These are phyloP conservation scores for Zymoseptoria pseudotritici DNA, from an alignment of 2,329 filamentous ascomycete species.

Conservation along the genomic window DNA sequence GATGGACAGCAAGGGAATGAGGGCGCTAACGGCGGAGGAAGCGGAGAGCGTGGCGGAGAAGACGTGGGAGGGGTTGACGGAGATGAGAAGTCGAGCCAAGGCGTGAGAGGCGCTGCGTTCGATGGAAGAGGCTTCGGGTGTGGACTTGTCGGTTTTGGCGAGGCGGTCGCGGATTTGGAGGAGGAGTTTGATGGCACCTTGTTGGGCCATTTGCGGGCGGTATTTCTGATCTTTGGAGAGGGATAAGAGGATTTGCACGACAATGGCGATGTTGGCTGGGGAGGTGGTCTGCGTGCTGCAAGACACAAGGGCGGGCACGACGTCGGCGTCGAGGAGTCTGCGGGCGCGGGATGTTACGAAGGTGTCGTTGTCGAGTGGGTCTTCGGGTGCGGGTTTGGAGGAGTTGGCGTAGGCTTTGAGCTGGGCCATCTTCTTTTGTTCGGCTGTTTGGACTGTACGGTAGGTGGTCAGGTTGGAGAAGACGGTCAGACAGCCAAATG, in stretches of 20 bases:
- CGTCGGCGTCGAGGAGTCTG: constrained; percentile 67
- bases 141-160: constrained; percentile 40
- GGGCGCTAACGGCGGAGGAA: constrained; percentile 72
- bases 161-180: constrained; percentile 62
- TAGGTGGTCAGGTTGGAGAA: constrained; percentile 80
- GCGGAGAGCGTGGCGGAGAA: constrained; percentile 70
- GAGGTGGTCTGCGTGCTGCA: constrained; percentile 39
- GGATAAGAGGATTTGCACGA: constrained; percentile 68
- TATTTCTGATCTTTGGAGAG: constrained; percentile 67
- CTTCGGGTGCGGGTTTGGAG: constrained; percentile 53
- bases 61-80: constrained; percentile 56
- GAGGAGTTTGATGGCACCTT: constrained; percentile 84
- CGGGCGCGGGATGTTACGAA: constrained; percentile 70
- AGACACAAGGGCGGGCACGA: constrained; percentile 69
- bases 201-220: constrained; percentile 76
- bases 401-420: constrained; percentile 92
- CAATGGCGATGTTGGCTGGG: constrained; percentile 61
- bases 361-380: constrained; percentile 67
- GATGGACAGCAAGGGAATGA: constrained; percentile 64
- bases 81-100: constrained; percentile 56
- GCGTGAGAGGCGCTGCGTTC: constrained; percentile 30
- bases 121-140: constrained; percentile 21
- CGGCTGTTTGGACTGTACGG: constrained; percentile 68
- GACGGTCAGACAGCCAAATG: constrained; percentile 81
- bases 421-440: constrained; percentile 85